Conservation (phyloP, 179 eudicot genomes). For the Gypsophila paniculata region DNA sequence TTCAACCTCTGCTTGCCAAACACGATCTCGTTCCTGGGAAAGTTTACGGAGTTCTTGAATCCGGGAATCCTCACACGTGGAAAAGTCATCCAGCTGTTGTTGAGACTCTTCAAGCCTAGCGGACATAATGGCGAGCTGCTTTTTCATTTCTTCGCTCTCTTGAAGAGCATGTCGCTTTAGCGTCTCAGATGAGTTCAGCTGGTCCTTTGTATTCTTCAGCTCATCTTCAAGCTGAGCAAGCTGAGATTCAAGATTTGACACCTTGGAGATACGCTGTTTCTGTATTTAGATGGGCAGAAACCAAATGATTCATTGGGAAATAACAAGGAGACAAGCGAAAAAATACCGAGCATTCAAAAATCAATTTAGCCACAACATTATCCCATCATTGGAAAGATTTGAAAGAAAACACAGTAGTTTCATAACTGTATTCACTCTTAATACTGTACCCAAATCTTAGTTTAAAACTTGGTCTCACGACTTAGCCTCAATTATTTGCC, state of each 20-base stretch:
- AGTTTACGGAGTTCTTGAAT: slow-evolving; percentile 66
- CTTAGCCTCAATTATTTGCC: too few species aligned
- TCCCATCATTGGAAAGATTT: not conserved
- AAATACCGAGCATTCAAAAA: too few species aligned
- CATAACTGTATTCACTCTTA: not conserved
- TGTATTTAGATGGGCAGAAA: slow-evolving; percentile 21
- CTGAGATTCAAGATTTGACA: slow-evolving; percentile 64
- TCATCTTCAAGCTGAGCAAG: slow-evolving; percentile 69
- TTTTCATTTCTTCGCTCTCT: slow-evolving; percentile 70
- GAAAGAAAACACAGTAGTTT: not conserved
- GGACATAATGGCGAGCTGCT: slow-evolving; percentile 48
- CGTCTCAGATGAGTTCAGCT: slow-evolving; percentile 57
- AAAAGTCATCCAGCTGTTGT: slow-evolving; percentile 58
- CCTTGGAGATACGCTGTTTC: slow-evolving; percentile 55
- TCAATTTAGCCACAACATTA: too few species aligned
- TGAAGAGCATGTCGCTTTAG: slow-evolving; percentile 47
- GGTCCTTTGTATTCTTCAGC: slow-evolving; percentile 64
- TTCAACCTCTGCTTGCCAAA: slow-evolving; percentile 81
- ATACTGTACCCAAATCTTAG: not conserved
- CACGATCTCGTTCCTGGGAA: slow-evolving; percentile 78
- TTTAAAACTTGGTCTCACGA: not conserved
- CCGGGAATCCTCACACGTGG: slow-evolving; percentile 58
- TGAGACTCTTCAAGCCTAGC: slow-evolving; percentile 54
- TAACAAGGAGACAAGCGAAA: not conserved
- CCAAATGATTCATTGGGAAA: not conserved